Evolutionary conservation across 768 basidiomycete genomes (phyloP).

Genomic region (Rhodotorula toruloides): DNA sequence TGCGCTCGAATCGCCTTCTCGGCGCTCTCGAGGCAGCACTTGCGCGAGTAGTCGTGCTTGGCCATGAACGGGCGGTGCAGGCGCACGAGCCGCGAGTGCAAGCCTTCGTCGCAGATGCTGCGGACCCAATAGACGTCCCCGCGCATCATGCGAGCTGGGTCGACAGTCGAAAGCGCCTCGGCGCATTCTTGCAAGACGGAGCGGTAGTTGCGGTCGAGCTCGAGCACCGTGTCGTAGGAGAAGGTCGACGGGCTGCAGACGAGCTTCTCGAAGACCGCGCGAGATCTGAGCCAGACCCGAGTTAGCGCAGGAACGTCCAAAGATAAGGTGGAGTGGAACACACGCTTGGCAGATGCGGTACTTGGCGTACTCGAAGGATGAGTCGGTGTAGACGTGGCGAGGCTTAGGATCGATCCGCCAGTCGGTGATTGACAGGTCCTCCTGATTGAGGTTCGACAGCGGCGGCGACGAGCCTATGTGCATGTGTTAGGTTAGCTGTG

Average conservation of each 20-base stretch:
- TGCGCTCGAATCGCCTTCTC: conserved; percentile 15
- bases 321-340: not conserved
- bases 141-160: not conserved
- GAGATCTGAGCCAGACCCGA: not conserved
- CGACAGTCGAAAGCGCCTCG: not conserved
- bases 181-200: not conserved
- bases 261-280: conserved; percentile 14
- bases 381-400: conserved; percentile 12
- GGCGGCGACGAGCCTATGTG: conserved; percentile 10
- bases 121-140: not conserved
- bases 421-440: conserved; percentile 16
- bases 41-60: conserved; percentile 16
- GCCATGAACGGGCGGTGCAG: conserved; percentile 35
- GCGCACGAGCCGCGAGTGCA: conserved; percentile 14
- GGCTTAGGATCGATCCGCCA: conserved; percentile 14
- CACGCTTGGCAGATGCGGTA: conserved; percentile 8
- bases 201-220: conserved; percentile 29
- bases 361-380: conserved; percentile 22
- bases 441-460: conserved; percentile 22
- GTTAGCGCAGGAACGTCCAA: not conserved
- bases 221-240: conserved; percentile 21
- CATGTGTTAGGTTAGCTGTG: not conserved
- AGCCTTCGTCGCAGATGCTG: conserved; percentile 6
- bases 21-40: conserved; percentile 26
- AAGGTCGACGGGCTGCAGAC: conserved; percentile 8